Evolutionary conservation across 352 stramenopile genomes (phyloP).

Genomic region (Salisapilia sapeloensis): DNA sequence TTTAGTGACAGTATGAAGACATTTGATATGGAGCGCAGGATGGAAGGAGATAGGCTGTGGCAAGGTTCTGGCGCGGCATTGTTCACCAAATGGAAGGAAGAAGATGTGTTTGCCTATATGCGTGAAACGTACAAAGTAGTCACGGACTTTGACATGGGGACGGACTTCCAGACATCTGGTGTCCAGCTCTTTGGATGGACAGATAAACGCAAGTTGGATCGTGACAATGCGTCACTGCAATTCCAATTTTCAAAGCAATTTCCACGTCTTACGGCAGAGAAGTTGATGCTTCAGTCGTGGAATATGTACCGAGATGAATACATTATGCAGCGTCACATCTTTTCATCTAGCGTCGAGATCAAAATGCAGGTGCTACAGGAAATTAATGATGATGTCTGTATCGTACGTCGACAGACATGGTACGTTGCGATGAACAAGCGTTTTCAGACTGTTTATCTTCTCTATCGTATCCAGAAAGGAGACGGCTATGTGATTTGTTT

Average conservation of each 20-base stretch:
- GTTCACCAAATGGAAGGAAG: constrained; percentile 10
- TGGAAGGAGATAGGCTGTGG: constrained; percentile 10
- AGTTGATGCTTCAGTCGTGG: constrained; percentile 29
- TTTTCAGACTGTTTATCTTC: constrained; percentile 57
- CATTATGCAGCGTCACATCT: constrained; percentile 33
- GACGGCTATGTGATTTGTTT: constrained; percentile 45
- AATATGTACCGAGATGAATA: constrained; percentile 21
- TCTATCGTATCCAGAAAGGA: constrained; percentile 37
- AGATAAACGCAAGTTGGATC: constrained; percentile 26
- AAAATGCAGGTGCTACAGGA: constrained; percentile 26
- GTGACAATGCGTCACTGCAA: constrained; percentile 23
- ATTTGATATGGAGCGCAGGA: constrained; percentile 11
- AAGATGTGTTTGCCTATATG: constrained; percentile 26
- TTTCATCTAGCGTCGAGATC: constrained; percentile 19
- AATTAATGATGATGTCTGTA: constrained; percentile 23
- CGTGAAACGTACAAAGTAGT: constrained; percentile 37
- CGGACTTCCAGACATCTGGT: constrained; percentile 27
- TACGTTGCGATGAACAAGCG: constrained; percentile 23
- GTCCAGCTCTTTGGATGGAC: constrained; percentile 36
- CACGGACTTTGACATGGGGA: constrained; percentile 17
- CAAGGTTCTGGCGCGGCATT: constrained; percentile 12
- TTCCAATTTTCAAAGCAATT: constrained; percentile 46
- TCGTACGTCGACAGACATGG: constrained; percentile 37
- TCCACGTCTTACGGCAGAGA: constrained; percentile 9
- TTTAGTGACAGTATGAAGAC: constrained; percentile 21